Evolutionary conservation across 495 filamentous ascomycete genomes (phyloP).

Genomic region (Penicillium cinerascens): DNA sequence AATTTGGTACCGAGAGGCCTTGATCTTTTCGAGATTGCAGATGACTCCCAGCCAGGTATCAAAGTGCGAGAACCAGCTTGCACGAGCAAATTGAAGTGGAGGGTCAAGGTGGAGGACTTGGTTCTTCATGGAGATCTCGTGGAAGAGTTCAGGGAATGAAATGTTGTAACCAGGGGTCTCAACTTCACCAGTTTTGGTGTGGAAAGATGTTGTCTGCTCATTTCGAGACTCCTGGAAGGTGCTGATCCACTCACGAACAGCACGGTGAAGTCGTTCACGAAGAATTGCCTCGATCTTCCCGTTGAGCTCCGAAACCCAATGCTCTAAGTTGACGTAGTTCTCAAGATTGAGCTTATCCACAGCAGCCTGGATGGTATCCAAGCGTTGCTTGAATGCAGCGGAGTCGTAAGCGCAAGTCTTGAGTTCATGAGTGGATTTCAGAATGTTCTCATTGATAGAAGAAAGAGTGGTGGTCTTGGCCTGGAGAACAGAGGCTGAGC

Average conservation of each 20-base stretch:
- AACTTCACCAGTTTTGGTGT: slow-evolving; percentile 31
- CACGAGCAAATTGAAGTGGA: slow-evolving; percentile 84
- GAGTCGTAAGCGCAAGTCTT: slow-evolving; percentile 78
- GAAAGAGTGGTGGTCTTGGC: slow-evolving; percentile 74
- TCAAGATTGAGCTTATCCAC: slow-evolving; percentile 96
- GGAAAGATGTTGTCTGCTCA: slow-evolving; percentile 30
- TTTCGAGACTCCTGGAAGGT: slow-evolving; percentile 65
- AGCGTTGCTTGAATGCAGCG: slow-evolving; percentile 67
- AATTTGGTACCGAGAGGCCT: slow-evolving; percentile 93
- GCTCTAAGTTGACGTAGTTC: slow-evolving; percentile 84
- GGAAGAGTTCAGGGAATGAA: slow-evolving; percentile 56
- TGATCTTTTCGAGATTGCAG: slow-evolving; percentile 87
- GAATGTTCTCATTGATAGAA: slow-evolving; percentile 75
- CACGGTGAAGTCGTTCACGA: slow-evolving; percentile 69
- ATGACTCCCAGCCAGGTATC: slow-evolving; percentile 90
- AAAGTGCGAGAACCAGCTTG: slow-evolving; percentile 89
- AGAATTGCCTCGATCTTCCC: slow-evolving; percentile 74
- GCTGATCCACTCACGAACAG: slow-evolving; percentile 78
- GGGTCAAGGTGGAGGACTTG: slow-evolving; percentile 95
- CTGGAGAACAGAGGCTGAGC: slow-evolving; percentile 79
- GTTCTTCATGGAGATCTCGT: slow-evolving; percentile 94
- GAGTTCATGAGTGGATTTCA: slow-evolving; percentile 78
- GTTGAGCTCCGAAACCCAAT: slow-evolving; percentile 87
- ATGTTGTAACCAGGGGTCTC: slow-evolving; percentile 55
- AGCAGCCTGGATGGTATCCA: slow-evolving; percentile 79